A percentile compares a stretch with the other conserved stretches of the same genome.
Evolutionary conservation across 2,329 filamentous ascomycete genomes (phyloP).

Genomic region (Microcyclosporella mali): DNA sequence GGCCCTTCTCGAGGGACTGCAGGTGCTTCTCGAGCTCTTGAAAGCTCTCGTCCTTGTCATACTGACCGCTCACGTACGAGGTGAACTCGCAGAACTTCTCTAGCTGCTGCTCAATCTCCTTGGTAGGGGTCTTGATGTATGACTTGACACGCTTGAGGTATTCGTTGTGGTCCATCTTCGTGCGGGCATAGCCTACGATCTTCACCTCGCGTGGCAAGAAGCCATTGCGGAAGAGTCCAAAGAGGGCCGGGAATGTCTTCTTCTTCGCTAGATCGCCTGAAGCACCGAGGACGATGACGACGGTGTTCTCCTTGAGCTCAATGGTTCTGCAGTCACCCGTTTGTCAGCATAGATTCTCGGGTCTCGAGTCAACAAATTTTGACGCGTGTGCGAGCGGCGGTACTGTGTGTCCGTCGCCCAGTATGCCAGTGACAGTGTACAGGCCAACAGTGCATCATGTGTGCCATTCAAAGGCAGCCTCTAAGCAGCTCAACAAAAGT

Average conservation of each 20-base stretch:
- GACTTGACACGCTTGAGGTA: slow-evolving; percentile 91
- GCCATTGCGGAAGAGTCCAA: slow-evolving; percentile 96
- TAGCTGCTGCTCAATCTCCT: slow-evolving; percentile 93
- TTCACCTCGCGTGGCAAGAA: slow-evolving; percentile 94
- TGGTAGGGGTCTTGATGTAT: slow-evolving; percentile 97
- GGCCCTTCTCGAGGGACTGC: slow-evolving; percentile 73
- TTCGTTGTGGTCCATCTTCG: slow-evolving; percentile 98
- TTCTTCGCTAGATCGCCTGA: slow-evolving; percentile 98
- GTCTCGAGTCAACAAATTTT: not conserved
- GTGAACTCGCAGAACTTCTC: slow-evolving; percentile 83
- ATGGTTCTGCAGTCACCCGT: slow-evolving; percentile 54
- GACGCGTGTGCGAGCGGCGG: not conserved
- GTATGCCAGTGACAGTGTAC: no score
- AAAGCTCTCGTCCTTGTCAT: slow-evolving; percentile 96
- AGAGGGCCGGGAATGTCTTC: slow-evolving; percentile 98
- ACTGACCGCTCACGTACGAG: slow-evolving; percentile 93
- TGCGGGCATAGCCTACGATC: slow-evolving; percentile 97
- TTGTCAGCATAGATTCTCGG: slow-evolving; percentile 14
- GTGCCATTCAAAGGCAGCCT: not conserved
- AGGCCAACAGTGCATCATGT: not conserved
- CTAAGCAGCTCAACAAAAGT: slow-evolving; percentile 3
- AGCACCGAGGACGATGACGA: slow-evolving; percentile 92
- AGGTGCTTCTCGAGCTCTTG: slow-evolving; percentile 77
- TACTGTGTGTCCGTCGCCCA: not conserved
- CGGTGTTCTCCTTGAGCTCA: slow-evolving; percentile 98